Base-by-base conservation (phyloP, 768 basidiomycete genomes). In the Agrocybe praecox region DNA sequence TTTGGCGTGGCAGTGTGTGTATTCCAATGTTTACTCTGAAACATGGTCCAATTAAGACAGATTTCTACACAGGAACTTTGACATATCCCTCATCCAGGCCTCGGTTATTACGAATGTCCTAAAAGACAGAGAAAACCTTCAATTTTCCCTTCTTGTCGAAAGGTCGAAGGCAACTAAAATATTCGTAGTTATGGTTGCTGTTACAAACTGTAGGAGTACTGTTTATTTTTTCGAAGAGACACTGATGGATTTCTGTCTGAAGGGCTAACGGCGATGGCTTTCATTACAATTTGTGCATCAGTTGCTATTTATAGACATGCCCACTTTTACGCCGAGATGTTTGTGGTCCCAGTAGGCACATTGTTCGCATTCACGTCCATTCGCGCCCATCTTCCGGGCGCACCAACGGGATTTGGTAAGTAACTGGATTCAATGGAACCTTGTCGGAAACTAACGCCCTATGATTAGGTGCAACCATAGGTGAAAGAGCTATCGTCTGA, bases 361-460 rank as follows among this genome's bases (percentile, higher is more conserved):
- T 12, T 69, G 11, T 69, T 69, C 54, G 68, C 68, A 6, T 65
- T 69, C 21, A 61, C 68, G 1, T 60, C 63, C 1, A 60, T 69
- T 7, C 52, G 68, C 46, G 32, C 58, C 5, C 62, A 62, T 47
- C 46, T 67, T 18, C 66, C 68, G 2, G 66, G 68, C 0, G 66
- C 66, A 7, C 68, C 65, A 12, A 14, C 29, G 32, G 65, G 65
- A 11, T 69, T 69, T 57, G 68, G 66, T 65, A 51, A 50, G 74
- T 23, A 18, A 24, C 46, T 43, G 26, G 8, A 33, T 26, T 29
- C 26, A 5, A 29, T 29, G 9, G 4, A 9, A 9, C 9, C 9
- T 29, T 9, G 4, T 9, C 26, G 26, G 9, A 29, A 9, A 5
- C 19, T 10, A 46, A 43, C 22, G 23, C 5, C 5, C 4, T 17